phyloP scores from a whole-genome alignment of 495 filamentous ascomycete species.

The Cercophora sp. region DNA sequence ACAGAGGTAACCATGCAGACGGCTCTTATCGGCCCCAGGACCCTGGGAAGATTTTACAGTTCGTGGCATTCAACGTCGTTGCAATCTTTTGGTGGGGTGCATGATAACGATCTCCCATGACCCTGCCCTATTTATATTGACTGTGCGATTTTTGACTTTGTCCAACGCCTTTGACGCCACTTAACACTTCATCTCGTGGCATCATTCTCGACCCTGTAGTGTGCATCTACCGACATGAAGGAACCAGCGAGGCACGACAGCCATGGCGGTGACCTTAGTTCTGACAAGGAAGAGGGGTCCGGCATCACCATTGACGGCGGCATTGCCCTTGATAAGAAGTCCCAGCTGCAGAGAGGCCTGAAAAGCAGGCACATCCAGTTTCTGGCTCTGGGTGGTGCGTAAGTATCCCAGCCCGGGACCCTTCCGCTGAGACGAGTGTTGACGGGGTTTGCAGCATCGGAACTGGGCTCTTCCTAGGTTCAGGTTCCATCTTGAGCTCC shows the following conservation, averaged over 20 bases:
- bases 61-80: neutral
- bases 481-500: conserved; percentile 43
- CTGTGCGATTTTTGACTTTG: too few species aligned
- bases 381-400: conserved; percentile 63
- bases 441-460: conserved; percentile 58
- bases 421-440: too few species aligned
- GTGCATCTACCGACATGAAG: too few species aligned
- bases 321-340: conserved; percentile 21
- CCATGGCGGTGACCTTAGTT: too few species aligned
- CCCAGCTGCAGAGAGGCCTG: conserved; percentile 53
- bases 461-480: conserved; percentile 56
- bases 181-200: too few species aligned
- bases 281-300: conserved; percentile 13
- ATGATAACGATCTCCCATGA: neutral
- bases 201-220: too few species aligned
- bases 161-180: too few species aligned
- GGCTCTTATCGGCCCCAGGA: neutral
- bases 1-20: neutral
- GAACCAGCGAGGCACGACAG: too few species aligned
- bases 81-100: neutral
- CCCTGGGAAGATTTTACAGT: neutral
- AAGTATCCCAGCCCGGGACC: too few species aligned
- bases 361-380: conserved; percentile 69
- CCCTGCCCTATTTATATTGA: neutral
- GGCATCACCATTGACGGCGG: conserved; percentile 16